These are phyloP conservation scores for Blastomyces parvus DNA, from an alignment of 2,329 filamentous ascomycete species.

Conservation along the genomic window DNA sequence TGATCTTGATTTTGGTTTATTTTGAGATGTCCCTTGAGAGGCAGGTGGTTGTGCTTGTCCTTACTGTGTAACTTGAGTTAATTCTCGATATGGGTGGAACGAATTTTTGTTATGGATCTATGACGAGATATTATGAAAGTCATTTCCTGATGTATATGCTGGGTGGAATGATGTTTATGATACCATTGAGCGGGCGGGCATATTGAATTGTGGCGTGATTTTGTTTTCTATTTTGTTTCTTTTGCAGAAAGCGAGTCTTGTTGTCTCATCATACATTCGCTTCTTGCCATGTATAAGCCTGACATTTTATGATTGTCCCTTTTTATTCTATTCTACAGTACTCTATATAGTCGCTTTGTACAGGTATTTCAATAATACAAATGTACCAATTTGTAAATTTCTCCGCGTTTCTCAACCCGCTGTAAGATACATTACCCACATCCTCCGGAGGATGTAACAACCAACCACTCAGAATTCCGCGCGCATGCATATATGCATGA, in stretches of 20 bases:
- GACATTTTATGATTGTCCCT: not conserved
- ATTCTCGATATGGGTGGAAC: not conserved
- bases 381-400: not conserved
- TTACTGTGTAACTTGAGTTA: not conserved
- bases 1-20: not conserved
- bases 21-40: not conserved
- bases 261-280: slow-evolving; percentile 1
- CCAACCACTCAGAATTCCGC: slow-evolving; percentile 2
- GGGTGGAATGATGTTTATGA: slow-evolving; percentile 1
- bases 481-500: not conserved
- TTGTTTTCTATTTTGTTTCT: not conserved
- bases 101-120: not conserved
- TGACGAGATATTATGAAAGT: not conserved
- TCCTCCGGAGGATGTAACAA: not conserved
- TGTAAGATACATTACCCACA: not conserved
- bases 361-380: not conserved
- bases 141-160: not conserved
- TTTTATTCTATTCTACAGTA: not conserved
- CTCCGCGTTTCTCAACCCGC: not conserved
- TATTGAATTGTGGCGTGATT: not conserved
- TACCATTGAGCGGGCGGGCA: not conserved
- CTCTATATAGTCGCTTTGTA: not conserved
- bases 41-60: not conserved
- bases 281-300: slow-evolving; percentile 8
- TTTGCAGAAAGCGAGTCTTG: not conserved